Evolutionary conservation across 73 alveolate genomes (phyloP).

Genomic region (Durusdinium trenchii): DNA sequence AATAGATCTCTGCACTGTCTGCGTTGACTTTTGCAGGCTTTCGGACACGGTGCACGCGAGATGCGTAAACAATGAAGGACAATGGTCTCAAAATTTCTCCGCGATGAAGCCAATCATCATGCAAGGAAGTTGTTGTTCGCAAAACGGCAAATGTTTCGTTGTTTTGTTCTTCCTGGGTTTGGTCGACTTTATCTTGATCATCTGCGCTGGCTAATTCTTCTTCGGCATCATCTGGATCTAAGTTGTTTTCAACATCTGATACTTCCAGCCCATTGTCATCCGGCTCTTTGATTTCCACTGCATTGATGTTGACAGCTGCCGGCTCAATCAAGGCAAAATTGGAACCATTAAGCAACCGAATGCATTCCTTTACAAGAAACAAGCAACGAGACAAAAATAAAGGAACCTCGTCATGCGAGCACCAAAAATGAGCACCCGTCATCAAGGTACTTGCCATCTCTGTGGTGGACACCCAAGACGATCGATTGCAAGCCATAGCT

Average conservation of each 20-base stretch:
- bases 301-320: neutral
- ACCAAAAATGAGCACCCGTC: neutral
- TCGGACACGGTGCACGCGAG: conserved; percentile 10
- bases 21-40: conserved; percentile 5
- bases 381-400: neutral
- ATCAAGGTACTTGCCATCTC: neutral
- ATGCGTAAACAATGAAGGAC: conserved; percentile 17
- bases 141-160: neutral
- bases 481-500: neutral
- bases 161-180: neutral
- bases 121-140: conserved; percentile 27
- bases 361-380: neutral
- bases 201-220: neutral
- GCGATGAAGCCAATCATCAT: conserved; percentile 20
- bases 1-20: neutral
- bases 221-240: neutral
- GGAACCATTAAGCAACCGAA: neutral
- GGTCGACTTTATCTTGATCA: neutral
- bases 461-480: neutral
- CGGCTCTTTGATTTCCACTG: neutral
- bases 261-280: neutral
- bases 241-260: neutral
- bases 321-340: neutral
- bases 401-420: neutral
- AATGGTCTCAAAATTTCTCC: neutral